Percentiles rank a stretch among this genome's conserved stretches.
Conservation (phyloP, 1,139 yeast species). For the Nakaseomyces glabratus region DNA sequence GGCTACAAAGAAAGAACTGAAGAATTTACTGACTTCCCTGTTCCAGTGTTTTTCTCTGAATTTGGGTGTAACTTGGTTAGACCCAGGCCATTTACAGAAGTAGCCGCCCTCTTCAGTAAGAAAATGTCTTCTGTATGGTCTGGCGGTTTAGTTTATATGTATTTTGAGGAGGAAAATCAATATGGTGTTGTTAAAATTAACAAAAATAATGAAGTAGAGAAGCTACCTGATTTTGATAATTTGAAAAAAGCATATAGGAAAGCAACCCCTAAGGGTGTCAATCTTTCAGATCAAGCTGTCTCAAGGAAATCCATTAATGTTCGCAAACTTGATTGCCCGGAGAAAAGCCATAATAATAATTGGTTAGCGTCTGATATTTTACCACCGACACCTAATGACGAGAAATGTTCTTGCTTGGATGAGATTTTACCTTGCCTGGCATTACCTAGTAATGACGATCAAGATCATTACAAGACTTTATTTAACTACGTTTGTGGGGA, state of each 20-base stretch:
- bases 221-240: slow-evolving; percentile 38
- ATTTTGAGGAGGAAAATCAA: slow-evolving; percentile 69
- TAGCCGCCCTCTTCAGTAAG: slow-evolving; percentile 48
- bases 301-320: background rate
- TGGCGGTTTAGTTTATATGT: slow-evolving; percentile 88
- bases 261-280: slow-evolving; percentile 32
- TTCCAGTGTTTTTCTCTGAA: slow-evolving; percentile 55
- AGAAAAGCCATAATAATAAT: slow-evolving; percentile 11
- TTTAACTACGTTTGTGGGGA: slow-evolving; percentile 42
- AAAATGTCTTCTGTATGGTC: slow-evolving; percentile 80
- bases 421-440: slow-evolving; percentile 43
- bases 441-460: slow-evolving; percentile 25
- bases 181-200: slow-evolving; percentile 65
- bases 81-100: slow-evolving; percentile 61
- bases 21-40: slow-evolving; percentile 39
- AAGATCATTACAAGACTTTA: slow-evolving; percentile 29
- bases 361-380: slow-evolving; percentile 41
- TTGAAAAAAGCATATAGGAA: slow-evolving; percentile 31
- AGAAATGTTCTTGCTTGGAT: slow-evolving; percentile 50
- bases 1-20: slow-evolving; percentile 49
- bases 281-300: slow-evolving; percentile 12
- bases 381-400: slow-evolving; percentile 48
- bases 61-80: slow-evolving; percentile 48
- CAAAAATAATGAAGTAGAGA: slow-evolving; percentile 39
- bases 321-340: slow-evolving; percentile 1